Percentiles rank a stretch among this genome's conserved stretches.
phyloP scores from a whole-genome alignment of 2,329 filamentous ascomycete genomes.

The Cercospora brassicicola region DNA sequence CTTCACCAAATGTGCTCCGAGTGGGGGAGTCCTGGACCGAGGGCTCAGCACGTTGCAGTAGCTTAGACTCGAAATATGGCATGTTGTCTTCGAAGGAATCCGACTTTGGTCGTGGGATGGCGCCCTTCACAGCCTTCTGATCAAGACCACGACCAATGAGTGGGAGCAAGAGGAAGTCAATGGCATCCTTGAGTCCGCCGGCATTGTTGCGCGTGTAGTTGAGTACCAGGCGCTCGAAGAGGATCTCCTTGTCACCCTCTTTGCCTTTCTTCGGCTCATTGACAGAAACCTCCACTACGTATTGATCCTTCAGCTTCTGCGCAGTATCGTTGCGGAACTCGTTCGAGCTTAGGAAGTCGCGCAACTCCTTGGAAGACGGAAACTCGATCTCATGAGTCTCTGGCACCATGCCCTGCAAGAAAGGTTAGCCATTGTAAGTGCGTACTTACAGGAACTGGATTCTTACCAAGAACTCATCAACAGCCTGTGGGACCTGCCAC shows the following conservation, averaged over 20 bases:
- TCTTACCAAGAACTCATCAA: conserved; percentile 84
- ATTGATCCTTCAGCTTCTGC: conserved; percentile 82
- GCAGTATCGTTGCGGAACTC: conserved; percentile 79
- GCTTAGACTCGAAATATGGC: conserved; percentile 94
- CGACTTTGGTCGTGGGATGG: conserved; percentile 96
- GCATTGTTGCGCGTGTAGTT: conserved; percentile 94
- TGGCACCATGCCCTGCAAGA: conserved; percentile 81
- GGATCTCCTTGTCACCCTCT: conserved; percentile 44
- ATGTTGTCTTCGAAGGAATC: conserved; percentile 97
- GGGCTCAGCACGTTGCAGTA: conserved; percentile 86
- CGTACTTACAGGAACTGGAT: background rate
- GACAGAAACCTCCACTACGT: conserved; percentile 83
- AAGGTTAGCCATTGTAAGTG: conserved; percentile 35
- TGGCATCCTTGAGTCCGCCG: conserved; percentile 89
- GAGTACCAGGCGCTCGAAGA: conserved; percentile 50
- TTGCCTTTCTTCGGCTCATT: conserved; percentile 52
- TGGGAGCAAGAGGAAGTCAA: conserved; percentile 86
- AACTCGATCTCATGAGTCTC: conserved; percentile 92
- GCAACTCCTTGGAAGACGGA: conserved; percentile 70
- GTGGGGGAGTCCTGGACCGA: conserved; percentile 83
- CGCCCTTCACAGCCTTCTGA: conserved; percentile 79
- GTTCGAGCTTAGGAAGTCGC: conserved; percentile 76
- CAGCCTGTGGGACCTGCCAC: conserved; percentile 95
- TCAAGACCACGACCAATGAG: conserved; percentile 90
- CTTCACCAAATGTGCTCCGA: conserved; percentile 74